Conservation (phyloP, 2,329 filamentous ascomycete genomes). For the Scedosporium aurantiacum region DNA sequence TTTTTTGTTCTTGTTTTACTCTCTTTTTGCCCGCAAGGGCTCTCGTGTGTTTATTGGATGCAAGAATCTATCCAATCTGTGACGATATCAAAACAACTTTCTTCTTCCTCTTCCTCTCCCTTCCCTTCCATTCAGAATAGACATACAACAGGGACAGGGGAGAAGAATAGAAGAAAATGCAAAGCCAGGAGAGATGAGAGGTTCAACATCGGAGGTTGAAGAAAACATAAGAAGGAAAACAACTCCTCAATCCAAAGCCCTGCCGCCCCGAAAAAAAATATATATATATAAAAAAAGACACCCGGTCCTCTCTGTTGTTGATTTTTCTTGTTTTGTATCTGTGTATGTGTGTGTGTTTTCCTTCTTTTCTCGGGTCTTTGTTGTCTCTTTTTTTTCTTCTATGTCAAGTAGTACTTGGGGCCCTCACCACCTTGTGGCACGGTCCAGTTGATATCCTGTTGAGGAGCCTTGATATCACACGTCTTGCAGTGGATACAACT, state of each 20-base stretch:
- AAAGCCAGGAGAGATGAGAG: background rate
- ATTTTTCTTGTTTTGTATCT: background rate
- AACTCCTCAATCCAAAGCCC: background rate
- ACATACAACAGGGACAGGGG: background rate
- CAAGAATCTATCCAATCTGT: too few relatives aligned
- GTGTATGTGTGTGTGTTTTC: background rate
- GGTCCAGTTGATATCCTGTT: constrained; percentile 95
- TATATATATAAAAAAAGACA: background rate
- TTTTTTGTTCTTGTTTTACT: too few relatives aligned
- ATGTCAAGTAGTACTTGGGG: constrained; percentile 63
- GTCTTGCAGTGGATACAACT: constrained; percentile 99
- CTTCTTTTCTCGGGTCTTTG: background rate
- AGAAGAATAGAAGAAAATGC: background rate
- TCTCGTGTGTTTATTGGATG: too few relatives aligned
- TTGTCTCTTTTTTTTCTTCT: background rate
- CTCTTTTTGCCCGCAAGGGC: too few relatives aligned
- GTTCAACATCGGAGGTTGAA: too few relatives aligned
- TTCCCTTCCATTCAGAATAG: too few relatives aligned
- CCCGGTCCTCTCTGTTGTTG: background rate
- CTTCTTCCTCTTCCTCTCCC: too few relatives aligned
- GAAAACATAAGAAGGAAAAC: background rate
- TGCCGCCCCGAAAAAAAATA: background rate
- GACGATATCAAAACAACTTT: too few relatives aligned
- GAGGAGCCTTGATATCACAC: constrained; percentile 95
- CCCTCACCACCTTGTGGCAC: constrained; percentile 85